These are phyloP conservation scores for Myrica gale DNA, from an alignment of 306 rosid species.

Conservation along the genomic window DNA sequence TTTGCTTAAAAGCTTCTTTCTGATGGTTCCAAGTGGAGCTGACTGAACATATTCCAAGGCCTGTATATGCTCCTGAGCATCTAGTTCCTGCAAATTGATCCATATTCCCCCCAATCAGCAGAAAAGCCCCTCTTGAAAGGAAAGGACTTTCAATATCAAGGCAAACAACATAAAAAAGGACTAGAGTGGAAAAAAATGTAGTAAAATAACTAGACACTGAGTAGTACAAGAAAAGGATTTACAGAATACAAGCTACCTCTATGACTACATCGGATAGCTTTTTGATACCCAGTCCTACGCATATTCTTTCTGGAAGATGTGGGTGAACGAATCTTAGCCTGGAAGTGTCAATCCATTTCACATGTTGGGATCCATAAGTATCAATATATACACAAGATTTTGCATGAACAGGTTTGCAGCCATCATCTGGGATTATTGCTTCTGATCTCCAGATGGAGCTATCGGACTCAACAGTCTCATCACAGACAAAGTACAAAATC, in stretches of 20 bases:
- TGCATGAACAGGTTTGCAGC: conserved; percentile 92
- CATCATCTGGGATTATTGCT: conserved; percentile 86
- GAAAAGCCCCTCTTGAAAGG: not conserved
- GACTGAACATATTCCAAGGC: conserved; percentile 55
- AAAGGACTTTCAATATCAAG: too few species aligned
- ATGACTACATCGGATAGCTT: conserved; percentile 76
- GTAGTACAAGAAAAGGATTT: conserved; percentile 18
- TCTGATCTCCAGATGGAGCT: conserved; percentile 57
- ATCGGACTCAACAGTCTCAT: conserved; percentile 50
- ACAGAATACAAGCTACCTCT: conserved; percentile 61
- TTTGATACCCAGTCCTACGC: conserved; percentile 63
- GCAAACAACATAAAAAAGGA: conserved; percentile 7
- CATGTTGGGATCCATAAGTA: conserved; percentile 78
- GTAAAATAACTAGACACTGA: not conserved
- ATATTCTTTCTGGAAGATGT: conserved; percentile 81
- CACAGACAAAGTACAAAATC: conserved; percentile 76
- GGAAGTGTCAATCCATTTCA: conserved; percentile 76
- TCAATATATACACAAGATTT: conserved; percentile 77
- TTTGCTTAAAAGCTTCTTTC: conserved; percentile 65
- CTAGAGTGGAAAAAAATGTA: not conserved
- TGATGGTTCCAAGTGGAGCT: conserved; percentile 55
- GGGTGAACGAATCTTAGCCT: conserved; percentile 86
- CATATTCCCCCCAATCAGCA: conserved; percentile 36
- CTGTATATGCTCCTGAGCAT: conserved; percentile 54
- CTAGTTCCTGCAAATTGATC: conserved; percentile 67